Evolutionary conservation across 305 asterid species (phyloP).

Genomic region (Ilex paraguariensis): DNA sequence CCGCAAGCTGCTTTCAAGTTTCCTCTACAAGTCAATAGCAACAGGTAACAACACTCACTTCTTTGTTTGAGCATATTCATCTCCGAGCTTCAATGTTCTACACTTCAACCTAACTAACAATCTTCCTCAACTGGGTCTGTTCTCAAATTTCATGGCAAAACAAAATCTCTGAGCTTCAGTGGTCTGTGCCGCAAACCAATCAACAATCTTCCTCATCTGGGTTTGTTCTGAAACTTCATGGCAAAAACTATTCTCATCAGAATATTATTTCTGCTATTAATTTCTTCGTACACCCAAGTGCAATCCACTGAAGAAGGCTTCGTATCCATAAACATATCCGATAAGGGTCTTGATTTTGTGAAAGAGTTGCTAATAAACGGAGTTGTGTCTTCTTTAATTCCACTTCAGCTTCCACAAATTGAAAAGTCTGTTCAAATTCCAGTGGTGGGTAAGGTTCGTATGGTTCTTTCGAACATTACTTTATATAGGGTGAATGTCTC

Average conservation of each 20-base stretch:
- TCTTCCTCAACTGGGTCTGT: conserved; percentile 10
- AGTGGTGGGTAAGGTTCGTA: conserved; percentile 49
- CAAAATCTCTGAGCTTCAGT: too few species aligned
- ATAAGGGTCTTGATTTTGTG: conserved; percentile 70
- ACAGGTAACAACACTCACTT: conserved; percentile 9
- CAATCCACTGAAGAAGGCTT: conserved; percentile 48
- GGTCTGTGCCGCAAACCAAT: too few species aligned
- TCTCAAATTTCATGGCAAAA: conserved; percentile 32
- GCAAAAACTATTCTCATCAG: conserved; percentile 19
- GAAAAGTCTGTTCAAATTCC: conserved; percentile 52
- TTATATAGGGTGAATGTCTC: conserved; percentile 47
- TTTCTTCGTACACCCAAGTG: conserved; percentile 13
- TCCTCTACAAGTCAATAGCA: too few species aligned
- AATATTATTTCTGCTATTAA: conserved; percentile 19
- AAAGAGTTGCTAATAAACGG: conserved; percentile 54
- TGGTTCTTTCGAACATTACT: conserved; percentile 44
- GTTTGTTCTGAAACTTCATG: conserved; percentile 27
- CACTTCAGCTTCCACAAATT: conserved; percentile 61
- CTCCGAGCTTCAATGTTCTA: background rate
- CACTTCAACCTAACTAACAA: background rate
- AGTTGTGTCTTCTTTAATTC: conserved; percentile 63
- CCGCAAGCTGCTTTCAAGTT: too few species aligned
- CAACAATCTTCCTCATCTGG: conserved; percentile 8
- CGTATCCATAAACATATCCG: conserved; percentile 48
- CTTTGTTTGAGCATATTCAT: conserved; percentile 11